Percentiles rank a stretch among this genome's conserved stretches.
These are phyloP conservation scores for Trichosporon faecale DNA, from an alignment of 1,284 basidiomycete genomes.

Conservation along the genomic window DNA sequence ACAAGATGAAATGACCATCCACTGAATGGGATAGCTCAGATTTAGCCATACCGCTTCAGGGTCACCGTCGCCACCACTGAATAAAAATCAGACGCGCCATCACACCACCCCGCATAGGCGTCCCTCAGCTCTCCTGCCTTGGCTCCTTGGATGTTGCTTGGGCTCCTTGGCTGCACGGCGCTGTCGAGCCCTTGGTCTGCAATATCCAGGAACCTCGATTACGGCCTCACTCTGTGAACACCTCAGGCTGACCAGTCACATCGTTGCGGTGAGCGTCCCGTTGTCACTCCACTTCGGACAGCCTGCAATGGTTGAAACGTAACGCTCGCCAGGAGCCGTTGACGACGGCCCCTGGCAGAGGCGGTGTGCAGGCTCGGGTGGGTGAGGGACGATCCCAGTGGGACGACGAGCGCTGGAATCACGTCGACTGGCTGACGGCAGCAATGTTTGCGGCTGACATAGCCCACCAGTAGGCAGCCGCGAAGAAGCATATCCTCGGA, in stretches of 20 bases:
- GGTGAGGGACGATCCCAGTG: not conserved
- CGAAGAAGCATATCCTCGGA: not conserved
- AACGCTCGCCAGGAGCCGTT: not conserved
- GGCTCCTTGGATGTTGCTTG: not conserved
- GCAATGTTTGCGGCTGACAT: not conserved
- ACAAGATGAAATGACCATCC: not conserved
- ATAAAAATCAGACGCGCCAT: constrained; percentile 2
- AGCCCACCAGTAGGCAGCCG: not conserved
- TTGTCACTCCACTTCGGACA: not conserved
- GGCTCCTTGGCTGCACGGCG: not conserved
- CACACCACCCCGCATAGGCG: not conserved
- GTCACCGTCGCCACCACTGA: not conserved
- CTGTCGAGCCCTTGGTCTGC: not conserved
- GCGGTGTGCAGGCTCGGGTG: not conserved
- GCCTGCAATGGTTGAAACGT: not conserved
- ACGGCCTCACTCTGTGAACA: not conserved
- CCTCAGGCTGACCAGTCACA: not conserved
- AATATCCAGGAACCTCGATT: not conserved
- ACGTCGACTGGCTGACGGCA: not conserved
- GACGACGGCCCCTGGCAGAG: not conserved
- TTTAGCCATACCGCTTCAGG: not conserved
- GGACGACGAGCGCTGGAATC: not conserved
- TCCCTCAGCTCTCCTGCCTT: not conserved
- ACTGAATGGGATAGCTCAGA: constrained; percentile 3
- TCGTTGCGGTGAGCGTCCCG: not conserved